phyloP scores from a whole-genome alignment of 2,329 filamentous ascomycete genomes.

The Rhinocladiella similis region DNA sequence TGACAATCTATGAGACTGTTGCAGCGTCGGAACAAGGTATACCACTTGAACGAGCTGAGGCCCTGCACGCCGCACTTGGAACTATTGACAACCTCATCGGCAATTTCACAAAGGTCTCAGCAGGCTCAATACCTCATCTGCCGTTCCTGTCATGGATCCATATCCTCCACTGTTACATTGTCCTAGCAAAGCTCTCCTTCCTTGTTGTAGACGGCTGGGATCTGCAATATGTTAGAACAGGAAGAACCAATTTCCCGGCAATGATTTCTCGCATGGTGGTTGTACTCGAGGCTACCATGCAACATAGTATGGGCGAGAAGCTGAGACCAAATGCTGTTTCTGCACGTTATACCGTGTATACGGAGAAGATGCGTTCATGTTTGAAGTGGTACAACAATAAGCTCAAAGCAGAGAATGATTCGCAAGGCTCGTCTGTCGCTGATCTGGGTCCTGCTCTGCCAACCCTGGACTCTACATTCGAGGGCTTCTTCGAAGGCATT shows the following conservation, averaged over 20 bases:
- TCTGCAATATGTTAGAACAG: conserved; percentile 27
- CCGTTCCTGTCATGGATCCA: conserved; percentile 50
- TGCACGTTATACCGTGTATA: conserved; percentile 12
- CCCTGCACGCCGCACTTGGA: conserved; percentile 48
- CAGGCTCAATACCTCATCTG: conserved; percentile 45
- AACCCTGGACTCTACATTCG: background rate
- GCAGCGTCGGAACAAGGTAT: conserved; percentile 41
- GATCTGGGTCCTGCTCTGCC: background rate
- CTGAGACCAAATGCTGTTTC: conserved; percentile 2
- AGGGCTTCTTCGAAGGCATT: conserved; percentile 10
- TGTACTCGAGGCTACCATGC: conserved; percentile 25
- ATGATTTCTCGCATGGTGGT: conserved; percentile 18
- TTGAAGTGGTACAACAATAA: conserved; percentile 23
- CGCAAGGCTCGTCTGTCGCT: background rate
- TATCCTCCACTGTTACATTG: conserved; percentile 46
- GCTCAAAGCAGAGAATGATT: conserved; percentile 15
- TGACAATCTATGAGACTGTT: conserved; percentile 30
- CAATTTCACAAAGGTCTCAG: conserved; percentile 47
- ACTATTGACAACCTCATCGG: conserved; percentile 54
- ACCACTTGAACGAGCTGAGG: conserved; percentile 36
- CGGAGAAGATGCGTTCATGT: conserved; percentile 13
- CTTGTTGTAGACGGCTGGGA: conserved; percentile 33
- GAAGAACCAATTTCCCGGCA: conserved; percentile 26
- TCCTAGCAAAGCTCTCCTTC: conserved; percentile 32
- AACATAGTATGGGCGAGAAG: background rate